Evolutionary conservation across 768 basidiomycete species (phyloP), one percentile per base, ranked within the genome.

Genomic region (Rubroboletus satanas): DNA sequence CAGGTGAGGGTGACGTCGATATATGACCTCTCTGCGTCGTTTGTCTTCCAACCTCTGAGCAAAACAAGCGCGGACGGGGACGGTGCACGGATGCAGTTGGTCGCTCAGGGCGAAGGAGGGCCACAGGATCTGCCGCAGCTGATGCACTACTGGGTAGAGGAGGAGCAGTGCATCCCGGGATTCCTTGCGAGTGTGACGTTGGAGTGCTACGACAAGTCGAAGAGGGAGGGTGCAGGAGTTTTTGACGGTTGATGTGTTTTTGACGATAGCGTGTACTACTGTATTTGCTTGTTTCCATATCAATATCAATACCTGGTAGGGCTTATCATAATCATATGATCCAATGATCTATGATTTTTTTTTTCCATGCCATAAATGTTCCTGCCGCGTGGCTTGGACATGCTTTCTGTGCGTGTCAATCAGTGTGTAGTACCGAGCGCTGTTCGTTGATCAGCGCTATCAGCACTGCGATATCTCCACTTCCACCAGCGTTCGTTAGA

Each of bases 1-100:
- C 85, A 92, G 61, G 87, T 98, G 46, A 81, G 90, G 21, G 84
- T 97, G 56, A 95, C 93, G 5, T 89, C 88, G n/a, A 80, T 91
- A 62, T 98, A 88, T 73, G 94, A 97, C 58, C 82, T 91, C 7
- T 81, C 81, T 50, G 89, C 92, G 29, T 85, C 88, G 45, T 95
- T 97, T 66, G 88, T 93, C 31, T 92, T 99, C 69, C 84, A 86
- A 66, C 87, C 89, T 2, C 68, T 67, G 56, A 72, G 65, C 63
- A 77, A 63, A 64, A 66, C 51, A 61, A 69, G 62, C 62, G 63
- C 59, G 31, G 69, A 75, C 60, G 72, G 67, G 2, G 75, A 70
- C 28, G 77, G 73, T 14, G 76, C 74, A 51, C 78, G 75, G 54
- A 88, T 91, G 87, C 84, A 89, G 71, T 77, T 91, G 32, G 75